Conservation (phyloP, 2,329 filamentous ascomycete genomes). For the Plenodomus lindquistii region DNA sequence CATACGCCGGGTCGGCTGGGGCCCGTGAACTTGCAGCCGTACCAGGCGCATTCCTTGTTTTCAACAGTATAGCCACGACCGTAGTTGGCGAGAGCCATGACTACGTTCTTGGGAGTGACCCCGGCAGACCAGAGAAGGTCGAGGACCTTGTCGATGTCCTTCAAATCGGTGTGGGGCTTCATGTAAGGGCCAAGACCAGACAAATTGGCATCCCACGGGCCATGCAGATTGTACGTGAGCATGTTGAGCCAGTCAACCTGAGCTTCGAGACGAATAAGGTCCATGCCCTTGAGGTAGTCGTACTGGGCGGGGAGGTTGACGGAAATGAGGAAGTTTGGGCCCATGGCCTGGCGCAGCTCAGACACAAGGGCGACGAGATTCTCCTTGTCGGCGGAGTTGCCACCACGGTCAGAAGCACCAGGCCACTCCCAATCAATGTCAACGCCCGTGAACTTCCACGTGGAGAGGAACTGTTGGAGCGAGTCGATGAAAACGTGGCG, state of each 20-base stretch:
- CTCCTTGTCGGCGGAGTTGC: slow-evolving; percentile 39
- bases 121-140: slow-evolving; percentile 54
- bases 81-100: slow-evolving; percentile 54
- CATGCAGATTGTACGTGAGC: slow-evolving; percentile 55
- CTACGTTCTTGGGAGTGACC: slow-evolving; percentile 48
- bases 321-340: slow-evolving; percentile 23
- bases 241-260: slow-evolving; percentile 51
- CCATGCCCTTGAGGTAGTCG: slow-evolving; percentile 31
- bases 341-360: slow-evolving; percentile 25
- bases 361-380: slow-evolving; percentile 26
- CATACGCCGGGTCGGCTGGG: slow-evolving; percentile 22
- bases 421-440: slow-evolving; percentile 55
- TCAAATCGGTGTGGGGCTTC: slow-evolving; percentile 52
- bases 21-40: slow-evolving; percentile 25
- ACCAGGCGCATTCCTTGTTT: slow-evolving; percentile 19
- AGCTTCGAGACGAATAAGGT: slow-evolving; percentile 25
- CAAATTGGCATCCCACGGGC: slow-evolving; percentile 13
- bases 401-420: slow-evolving; percentile 39
- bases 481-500: slow-evolving; percentile 45
- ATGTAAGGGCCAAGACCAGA: slow-evolving; percentile 37
- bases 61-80: slow-evolving; percentile 41
- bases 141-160: slow-evolving; percentile 49
- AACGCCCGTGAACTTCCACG: slow-evolving; percentile 49
- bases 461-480: slow-evolving; percentile 46
- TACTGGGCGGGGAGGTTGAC: slow-evolving; percentile 32